Conservation (phyloP, 805 yeast genomes). For the Teunomyces pallodes region DNA sequence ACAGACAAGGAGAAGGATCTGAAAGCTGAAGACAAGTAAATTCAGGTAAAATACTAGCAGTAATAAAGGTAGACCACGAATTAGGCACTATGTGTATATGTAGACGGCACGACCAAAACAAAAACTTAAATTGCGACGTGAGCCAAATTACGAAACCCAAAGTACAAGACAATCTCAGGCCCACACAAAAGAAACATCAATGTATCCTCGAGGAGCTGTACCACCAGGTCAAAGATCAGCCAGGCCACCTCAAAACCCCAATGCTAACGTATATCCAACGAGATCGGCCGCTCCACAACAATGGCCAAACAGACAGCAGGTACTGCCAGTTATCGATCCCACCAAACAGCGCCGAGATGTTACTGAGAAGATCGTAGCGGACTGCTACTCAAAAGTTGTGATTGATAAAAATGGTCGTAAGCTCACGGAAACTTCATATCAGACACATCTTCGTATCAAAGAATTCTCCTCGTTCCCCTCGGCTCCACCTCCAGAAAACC, state of each 20-base stretch:
- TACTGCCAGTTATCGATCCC: conserved; percentile 4
- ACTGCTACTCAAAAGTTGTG: conserved; percentile 36
- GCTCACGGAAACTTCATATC: conserved; percentile 44
- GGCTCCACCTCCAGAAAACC: conserved; percentile 59
- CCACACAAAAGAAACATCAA: neutral
- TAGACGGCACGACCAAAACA: conserved; percentile 2
- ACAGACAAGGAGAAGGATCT: conserved; percentile 4
- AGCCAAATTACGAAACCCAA: neutral
- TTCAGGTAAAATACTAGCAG: neutral
- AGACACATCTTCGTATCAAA: conserved; percentile 71
- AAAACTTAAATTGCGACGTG: neutral
- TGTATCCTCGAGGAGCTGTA: conserved; percentile 2
- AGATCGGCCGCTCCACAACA: neutral
- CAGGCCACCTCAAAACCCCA: conserved; percentile 3
- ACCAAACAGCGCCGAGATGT: conserved; percentile 8
- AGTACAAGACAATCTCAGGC: neutral
- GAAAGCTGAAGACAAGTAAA: neutral
- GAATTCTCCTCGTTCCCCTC: conserved; percentile 75
- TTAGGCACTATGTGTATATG: neutral
- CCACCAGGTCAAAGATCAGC: neutral
- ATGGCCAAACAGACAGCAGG: neutral
- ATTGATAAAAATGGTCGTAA: conserved; percentile 20
- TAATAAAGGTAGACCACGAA: neutral
- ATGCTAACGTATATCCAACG: neutral
- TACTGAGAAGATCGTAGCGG: conserved; percentile 33